Base-by-base conservation (phyloP, 2,329 filamentous ascomycete genomes). In the Penicillium sumatraense region DNA sequence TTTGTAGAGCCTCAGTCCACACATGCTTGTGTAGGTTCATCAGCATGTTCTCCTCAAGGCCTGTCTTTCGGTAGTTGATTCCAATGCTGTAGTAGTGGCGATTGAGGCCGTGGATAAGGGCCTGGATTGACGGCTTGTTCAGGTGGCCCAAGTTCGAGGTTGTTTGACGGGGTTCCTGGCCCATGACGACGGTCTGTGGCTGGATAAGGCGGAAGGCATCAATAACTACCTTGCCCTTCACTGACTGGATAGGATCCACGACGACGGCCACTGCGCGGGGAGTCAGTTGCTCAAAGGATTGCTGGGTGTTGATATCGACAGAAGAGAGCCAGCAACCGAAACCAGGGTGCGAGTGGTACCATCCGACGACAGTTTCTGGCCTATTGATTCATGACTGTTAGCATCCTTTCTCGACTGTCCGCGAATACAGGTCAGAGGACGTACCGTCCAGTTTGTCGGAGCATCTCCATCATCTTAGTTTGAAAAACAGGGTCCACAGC, bases 401-500 rank as follows among this genome's bases (percentile, higher is more conserved):
- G 42, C 11, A 27, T 20, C 29, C 4, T 18, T 13, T 7, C 18
- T 9, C 27, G 5, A 46, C 7, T 11, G 27, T 31, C 27, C 18
- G 16, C 9, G 8, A 21, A 31, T 31, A 5, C n/a, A 46, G 16
- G 14, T 44, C 7, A 18, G n/a, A 49, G 38, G 48, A 61, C 85
- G 68, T 81, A 96, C 91, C 95, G 86, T 79, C 95, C 95, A 55
- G 95, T 99, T 82, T 99, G 95, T 71, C 90, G 85, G 74, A 99
- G 82, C 95, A 99, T 98, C 75, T 99, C 95, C 95, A 99, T 99
- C 95, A 99, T 99, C 84, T 97, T 99, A 70, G 92, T 97, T 81
- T 99, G 95, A 77, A 99, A 99, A 29, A 99, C 95, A 9, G 93
- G 92, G 74, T 99, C 95, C 61, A 99, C 95, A 49, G 95, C 96